Base-by-base conservation (phyloP, 2,329 filamentous ascomycete species). In the Diaporthe vexans region DNA sequence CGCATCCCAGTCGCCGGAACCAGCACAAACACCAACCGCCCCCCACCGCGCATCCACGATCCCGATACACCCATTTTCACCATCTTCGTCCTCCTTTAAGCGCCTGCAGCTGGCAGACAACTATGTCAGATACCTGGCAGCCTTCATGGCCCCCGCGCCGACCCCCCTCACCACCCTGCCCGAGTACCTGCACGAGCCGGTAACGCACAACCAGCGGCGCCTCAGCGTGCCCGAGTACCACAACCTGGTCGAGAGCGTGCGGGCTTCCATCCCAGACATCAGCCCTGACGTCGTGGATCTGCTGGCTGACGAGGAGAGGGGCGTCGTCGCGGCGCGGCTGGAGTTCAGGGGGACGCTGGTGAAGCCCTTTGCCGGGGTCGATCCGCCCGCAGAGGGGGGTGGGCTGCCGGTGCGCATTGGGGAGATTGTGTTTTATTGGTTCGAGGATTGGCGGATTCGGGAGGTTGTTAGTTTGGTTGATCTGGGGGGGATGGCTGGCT, bases 371-470 rank as follows among this genome's bases (percentile, higher is more conserved):
- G 76, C 76, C 3, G 82, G 80, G n/a, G 79, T 79, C 1, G 73
- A 76, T 29, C 79, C 80, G 1, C 82, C 77, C 19, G 82, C n/a
- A 7, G 24, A 10, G 0, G 58, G 58, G 0, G 58, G 58, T 13
- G 78, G 77, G 15, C 10, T 40, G 71, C 21, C 7, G 5, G 81
- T 83, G 9, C 68, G 54, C 13, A 82, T 84, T 68, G 71, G 74
- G 37, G 83, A 84, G 76, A 79, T 82, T 63, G 82, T 80, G 37
- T 81, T 82, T 24, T 85, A 84, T 70, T 77, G 78, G 68, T 79
- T 84, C 48, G 75, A 79, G 19, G 77, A 73, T 1, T 82, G 82
- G 7, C 83, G 76, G 78, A 83, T 84, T 26, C 75, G 76, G 15
- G 76, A 77, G 35, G 80, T 84, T 5, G 82, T 82, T 79, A 81